A percentile compares a stretch with the other conserved stretches of the same genome.
phyloP scores from a whole-genome alignment of 768 basidiomycete species.

The Daedalea quercina region DNA sequence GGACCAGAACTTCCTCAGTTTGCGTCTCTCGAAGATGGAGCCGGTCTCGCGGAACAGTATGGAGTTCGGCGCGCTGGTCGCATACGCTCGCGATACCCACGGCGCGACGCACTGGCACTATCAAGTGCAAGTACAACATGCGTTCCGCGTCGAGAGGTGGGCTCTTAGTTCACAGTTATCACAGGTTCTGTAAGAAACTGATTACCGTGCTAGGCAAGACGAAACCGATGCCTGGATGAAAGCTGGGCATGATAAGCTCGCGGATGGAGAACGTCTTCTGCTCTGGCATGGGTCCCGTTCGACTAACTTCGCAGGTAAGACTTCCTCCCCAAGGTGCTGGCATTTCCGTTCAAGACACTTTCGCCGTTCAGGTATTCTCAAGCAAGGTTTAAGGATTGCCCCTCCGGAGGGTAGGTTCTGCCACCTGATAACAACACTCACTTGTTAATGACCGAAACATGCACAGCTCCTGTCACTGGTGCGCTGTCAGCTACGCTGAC shows the following conservation, averaged over 20 bases:
- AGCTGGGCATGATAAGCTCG: constrained; percentile 37
- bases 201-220: constrained; percentile 20
- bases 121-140: constrained; percentile 35
- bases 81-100: constrained; percentile 49
- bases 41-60: constrained; percentile 32
- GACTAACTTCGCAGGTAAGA: constrained; percentile 53
- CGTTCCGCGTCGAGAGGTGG: constrained; percentile 51
- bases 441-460: not conserved
- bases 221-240: constrained; percentile 37
- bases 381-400: constrained; percentile 57
- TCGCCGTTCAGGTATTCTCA: constrained; percentile 39
- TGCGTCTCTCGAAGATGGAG: constrained; percentile 45
- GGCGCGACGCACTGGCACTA: constrained; percentile 46
- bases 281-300: constrained; percentile 61
- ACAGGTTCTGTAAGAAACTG: constrained; percentile 7
- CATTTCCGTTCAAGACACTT: no score
- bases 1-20: constrained; percentile 47
- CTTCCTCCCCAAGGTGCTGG: no score
- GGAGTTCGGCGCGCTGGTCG: constrained; percentile 43
- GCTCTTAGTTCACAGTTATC: not conserved
- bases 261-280: constrained; percentile 44
- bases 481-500: not conserved
- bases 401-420: constrained; percentile 47
- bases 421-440: not conserved
- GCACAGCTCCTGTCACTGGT: constrained; percentile 42